Evolutionary conservation across 2,329 filamentous ascomycete genomes (phyloP).

Genomic region (Botrytis fragariae): DNA sequence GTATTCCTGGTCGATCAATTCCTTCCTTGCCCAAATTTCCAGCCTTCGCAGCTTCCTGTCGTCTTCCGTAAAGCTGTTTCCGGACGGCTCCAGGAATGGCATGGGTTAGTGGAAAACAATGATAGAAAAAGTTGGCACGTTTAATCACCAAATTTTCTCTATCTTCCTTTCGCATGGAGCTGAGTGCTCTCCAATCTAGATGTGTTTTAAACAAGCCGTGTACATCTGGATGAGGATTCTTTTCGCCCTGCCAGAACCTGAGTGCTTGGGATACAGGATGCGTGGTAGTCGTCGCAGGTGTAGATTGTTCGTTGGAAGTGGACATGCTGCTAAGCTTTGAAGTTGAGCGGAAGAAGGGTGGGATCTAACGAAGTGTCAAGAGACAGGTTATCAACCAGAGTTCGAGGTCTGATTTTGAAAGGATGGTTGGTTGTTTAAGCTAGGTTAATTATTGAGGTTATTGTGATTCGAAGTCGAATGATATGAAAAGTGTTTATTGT

Average conservation of each 20-base stretch:
- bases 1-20: neutral
- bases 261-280: too few species aligned
- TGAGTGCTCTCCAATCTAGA: neutral
- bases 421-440: too few species aligned
- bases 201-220: too few species aligned
- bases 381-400: neutral
- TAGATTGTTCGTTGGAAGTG: neutral
- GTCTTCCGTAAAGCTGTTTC: fast-evolving
- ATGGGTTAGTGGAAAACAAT: neutral
- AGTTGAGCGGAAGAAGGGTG: neutral
- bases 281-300: neutral
- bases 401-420: neutral
- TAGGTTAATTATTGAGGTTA: too few species aligned
- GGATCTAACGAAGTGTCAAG: neutral
- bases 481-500: too few species aligned
- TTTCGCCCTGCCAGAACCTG: too few species aligned
- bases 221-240: too few species aligned
- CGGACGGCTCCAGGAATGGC: fast-evolving
- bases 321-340: neutral
- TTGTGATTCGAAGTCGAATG: too few species aligned
- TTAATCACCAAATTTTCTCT: neutral
- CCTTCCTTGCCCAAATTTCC: neutral
- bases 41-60: neutral
- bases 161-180: neutral
- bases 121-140: neutral